Percentiles rank a stretch among this genome's conserved stretches.
Evolutionary conservation across 202 grass and related monocot genomes (phyloP).

Genomic region (Musa balbisiana): DNA sequence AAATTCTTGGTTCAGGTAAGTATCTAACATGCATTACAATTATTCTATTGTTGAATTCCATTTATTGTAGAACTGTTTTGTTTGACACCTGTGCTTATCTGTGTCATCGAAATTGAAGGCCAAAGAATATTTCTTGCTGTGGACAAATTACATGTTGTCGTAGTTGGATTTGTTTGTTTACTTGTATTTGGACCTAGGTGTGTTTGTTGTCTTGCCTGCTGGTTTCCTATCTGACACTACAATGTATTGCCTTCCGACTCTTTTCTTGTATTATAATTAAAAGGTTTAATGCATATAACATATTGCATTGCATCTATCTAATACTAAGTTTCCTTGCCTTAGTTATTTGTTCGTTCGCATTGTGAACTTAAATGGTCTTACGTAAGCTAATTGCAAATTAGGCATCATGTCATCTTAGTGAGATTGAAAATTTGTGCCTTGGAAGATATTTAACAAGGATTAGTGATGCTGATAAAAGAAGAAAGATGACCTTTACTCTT

Average conservation of each 20-base stretch:
- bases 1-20: slow-evolving; percentile 74
- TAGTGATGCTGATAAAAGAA: too few relatives aligned
- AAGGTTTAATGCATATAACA: too few relatives aligned
- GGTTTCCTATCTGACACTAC: neutral
- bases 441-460: too few relatives aligned
- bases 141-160: neutral
- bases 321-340: too few relatives aligned
- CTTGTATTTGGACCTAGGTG: neutral
- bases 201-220: neutral
- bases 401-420: too few relatives aligned
- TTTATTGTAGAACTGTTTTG: neutral
- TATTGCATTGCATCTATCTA: too few relatives aligned
- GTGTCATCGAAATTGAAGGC: neutral
- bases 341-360: too few relatives aligned
- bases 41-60: neutral
- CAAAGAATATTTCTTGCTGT: neutral
- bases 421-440: too few relatives aligned
- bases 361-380: too few relatives aligned
- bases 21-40: slow-evolving; percentile 5
- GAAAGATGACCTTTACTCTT: too few relatives aligned
- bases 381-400: too few relatives aligned
- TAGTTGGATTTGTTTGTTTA: neutral
- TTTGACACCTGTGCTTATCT: neutral
- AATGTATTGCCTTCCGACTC: too few relatives aligned
- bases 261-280: neutral